Evolutionary conservation across 306 rosid species (phyloP).

Genomic region (Fragaria iinumae): DNA sequence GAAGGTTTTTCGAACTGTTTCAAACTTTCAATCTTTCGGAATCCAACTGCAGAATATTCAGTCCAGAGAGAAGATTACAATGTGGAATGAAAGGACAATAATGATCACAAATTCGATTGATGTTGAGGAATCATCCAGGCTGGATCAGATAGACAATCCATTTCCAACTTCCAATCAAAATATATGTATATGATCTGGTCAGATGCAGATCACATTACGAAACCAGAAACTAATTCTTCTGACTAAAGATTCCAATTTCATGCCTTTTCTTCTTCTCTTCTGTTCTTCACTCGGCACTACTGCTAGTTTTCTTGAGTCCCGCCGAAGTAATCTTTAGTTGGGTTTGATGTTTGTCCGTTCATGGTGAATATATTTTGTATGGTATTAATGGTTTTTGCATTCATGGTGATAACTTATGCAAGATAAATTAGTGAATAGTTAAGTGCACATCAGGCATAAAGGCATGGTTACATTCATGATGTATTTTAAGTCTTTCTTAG

Average conservation of each 20-base stretch:
- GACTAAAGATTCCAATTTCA: background rate
- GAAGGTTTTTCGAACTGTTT: slow-evolving; percentile 18
- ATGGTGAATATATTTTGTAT: too few species aligned
- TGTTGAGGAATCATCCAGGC: slow-evolving; percentile 13
- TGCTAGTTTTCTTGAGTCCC: background rate
- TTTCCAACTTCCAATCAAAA: background rate
- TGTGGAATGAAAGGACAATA: slow-evolving; percentile 13
- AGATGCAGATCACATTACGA: too few species aligned
- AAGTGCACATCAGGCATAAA: too few species aligned
- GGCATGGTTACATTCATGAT: too few species aligned
- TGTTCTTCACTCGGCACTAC: background rate
- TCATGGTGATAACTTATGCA: too few species aligned
- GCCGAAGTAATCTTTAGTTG: too few species aligned
- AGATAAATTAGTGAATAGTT: too few species aligned
- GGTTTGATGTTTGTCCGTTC: too few species aligned
- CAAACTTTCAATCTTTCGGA: background rate
- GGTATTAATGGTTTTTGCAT: too few species aligned
- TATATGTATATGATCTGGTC: too few species aligned
- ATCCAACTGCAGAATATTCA: slow-evolving; percentile 33
- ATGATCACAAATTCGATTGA: background rate
- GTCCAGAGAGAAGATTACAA: slow-evolving; percentile 22
- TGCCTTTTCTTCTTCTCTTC: background rate
- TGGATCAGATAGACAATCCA: background rate
- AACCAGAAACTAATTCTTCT: too few species aligned
- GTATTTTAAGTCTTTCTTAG: too few species aligned